Percentiles rank a stretch among this genome's conserved stretches.
Evolutionary conservation across 2,329 filamentous ascomycete genomes (phyloP).

Genomic region (Exophiala lecanii-corni): DNA sequence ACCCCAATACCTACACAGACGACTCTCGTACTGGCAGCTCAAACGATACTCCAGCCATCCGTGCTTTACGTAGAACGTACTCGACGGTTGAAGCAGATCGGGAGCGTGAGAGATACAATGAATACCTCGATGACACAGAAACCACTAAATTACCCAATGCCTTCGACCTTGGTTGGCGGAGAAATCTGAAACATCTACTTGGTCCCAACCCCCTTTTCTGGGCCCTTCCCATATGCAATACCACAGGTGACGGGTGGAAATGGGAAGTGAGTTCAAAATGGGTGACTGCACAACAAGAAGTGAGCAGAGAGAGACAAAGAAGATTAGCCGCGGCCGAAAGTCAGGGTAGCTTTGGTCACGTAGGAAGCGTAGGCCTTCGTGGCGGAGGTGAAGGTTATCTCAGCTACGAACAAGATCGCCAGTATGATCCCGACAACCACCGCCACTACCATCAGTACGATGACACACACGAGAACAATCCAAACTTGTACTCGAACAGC

Average conservation of each 20-base stretch:
- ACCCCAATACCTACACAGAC: constrained; percentile 4
- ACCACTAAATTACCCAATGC: constrained; percentile 84
- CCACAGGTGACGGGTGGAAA: constrained; percentile 84
- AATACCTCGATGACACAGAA: constrained; percentile 86
- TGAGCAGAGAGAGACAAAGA: constrained; percentile 17
- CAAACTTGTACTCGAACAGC: constrained; percentile 16
- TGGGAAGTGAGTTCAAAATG: constrained; percentile 86
- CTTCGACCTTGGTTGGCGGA: constrained; percentile 81
- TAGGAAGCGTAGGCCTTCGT: constrained; percentile 1
- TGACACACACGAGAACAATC: constrained; percentile 3
- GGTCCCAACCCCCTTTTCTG: constrained; percentile 69
- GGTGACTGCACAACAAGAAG: constrained; percentile 54
- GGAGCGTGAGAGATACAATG: constrained; percentile 64
- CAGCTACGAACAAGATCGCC: constrained; percentile 12
- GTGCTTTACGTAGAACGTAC: constrained; percentile 43
- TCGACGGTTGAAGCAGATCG: constrained; percentile 54
- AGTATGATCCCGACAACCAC: constrained; percentile 4
- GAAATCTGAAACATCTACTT: constrained; percentile 77
- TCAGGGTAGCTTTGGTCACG: constrained; percentile 19
- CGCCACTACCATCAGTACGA: constrained; percentile 6
- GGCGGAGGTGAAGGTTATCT: constrained; percentile 7
- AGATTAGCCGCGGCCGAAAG: constrained; percentile 22
- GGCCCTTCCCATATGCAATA: constrained; percentile 76
- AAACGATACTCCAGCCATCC: constrained; percentile 34
- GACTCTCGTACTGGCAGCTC: constrained; percentile 10